Conservation (phyloP, 1,284 basidiomycete species). For the Sanghuangporus weigelae region DNA sequence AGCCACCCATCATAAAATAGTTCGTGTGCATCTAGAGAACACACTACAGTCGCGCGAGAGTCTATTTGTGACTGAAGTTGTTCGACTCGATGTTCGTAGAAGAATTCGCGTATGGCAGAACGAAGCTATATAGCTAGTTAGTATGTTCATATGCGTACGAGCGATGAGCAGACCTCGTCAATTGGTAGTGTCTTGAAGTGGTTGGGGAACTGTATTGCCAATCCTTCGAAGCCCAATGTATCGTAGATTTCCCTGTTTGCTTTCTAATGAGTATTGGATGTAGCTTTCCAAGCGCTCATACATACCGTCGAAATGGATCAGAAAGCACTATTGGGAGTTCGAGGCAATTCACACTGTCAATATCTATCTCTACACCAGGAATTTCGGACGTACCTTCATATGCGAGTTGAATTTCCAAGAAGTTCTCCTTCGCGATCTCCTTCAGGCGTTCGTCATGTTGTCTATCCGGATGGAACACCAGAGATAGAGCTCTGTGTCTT, state of each 20-base stretch:
- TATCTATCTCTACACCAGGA: not conserved
- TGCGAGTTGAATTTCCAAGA: slow-evolving; percentile 73
- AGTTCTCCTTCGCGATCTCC: slow-evolving; percentile 56
- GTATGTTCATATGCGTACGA: not conserved
- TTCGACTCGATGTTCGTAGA: not conserved
- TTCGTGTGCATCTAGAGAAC: slow-evolving; percentile 15
- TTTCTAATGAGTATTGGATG: slow-evolving; percentile 6
- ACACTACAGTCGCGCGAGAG: slow-evolving; percentile 12
- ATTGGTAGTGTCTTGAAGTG: slow-evolving; percentile 3
- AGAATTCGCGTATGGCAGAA: slow-evolving; percentile 4
- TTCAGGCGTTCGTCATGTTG: slow-evolving; percentile 58
- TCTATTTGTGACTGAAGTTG: slow-evolving; percentile 7
- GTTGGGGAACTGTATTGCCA: slow-evolving; percentile 30
- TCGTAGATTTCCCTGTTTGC: slow-evolving; percentile 63
- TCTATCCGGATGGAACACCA: slow-evolving; percentile 86
- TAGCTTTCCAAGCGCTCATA: slow-evolving; percentile 16
- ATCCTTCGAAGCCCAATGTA: slow-evolving; percentile 54
- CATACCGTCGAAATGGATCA: slow-evolving; percentile 66
- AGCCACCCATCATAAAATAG: slow-evolving; percentile 7
- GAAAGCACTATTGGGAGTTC: slow-evolving; percentile 52
- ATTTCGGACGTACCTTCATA: slow-evolving; percentile 54
- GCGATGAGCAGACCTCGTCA: slow-evolving; percentile 14
- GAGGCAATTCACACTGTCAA: not conserved
- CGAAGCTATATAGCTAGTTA: slow-evolving; percentile 25
- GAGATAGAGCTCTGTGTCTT: slow-evolving; percentile 61